Evolutionary conservation across 352 stramenopile genomes (phyloP), one percentile per base, ranked within the genome.

Genomic region (Lagenidium giganteum): DNA sequence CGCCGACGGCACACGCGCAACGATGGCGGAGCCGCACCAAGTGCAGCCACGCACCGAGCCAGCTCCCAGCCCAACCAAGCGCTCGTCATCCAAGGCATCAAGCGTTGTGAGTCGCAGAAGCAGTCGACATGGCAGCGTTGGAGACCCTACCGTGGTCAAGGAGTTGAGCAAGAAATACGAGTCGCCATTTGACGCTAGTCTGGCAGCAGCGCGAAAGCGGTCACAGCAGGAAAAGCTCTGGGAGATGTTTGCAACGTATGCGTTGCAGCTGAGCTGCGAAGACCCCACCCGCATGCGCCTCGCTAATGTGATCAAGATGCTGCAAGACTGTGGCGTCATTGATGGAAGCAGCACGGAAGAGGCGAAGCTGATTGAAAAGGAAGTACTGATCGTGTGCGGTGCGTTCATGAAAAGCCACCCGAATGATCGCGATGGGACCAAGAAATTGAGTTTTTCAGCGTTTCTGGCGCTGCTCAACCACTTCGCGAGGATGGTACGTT

Each of bases 311-410:
- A 68, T 87, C 34, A 82, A 80, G 39, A 61, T 92, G 16, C 66
- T 92, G 34, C 79, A 92, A 36, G 76, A 89, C 44, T 89, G 79
- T 45, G 69, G 65, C 3, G 66, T 87, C 34, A 84, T 87, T 49
- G 73, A 87, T 26, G 42, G 55, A 14, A 53, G 66, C 18, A 54
- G 64, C 32, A 77, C 59, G 1, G 69, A 73, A 17, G 64, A 80
- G 29, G 67, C 73, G 24, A 83, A 76, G 46, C 69, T 83, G 50
- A 60, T 85, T 42, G 69, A 87, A 33, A 85, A 75, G 38, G 76
- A 86, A 35, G 67, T 87, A n/a, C 40, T 67, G 36, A 87, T 87
- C 37, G 72, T 92, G 32, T 87, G 76, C 50, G 76, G 85, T 21
- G 71, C 70, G 22, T 85, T 85, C 22, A 48, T 88, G 5, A 83